Percentiles rank a stretch among this genome's conserved stretches.
Conservation (phyloP, 202 grass and related monocot genomes). For the Panicum virgatum region DNA sequence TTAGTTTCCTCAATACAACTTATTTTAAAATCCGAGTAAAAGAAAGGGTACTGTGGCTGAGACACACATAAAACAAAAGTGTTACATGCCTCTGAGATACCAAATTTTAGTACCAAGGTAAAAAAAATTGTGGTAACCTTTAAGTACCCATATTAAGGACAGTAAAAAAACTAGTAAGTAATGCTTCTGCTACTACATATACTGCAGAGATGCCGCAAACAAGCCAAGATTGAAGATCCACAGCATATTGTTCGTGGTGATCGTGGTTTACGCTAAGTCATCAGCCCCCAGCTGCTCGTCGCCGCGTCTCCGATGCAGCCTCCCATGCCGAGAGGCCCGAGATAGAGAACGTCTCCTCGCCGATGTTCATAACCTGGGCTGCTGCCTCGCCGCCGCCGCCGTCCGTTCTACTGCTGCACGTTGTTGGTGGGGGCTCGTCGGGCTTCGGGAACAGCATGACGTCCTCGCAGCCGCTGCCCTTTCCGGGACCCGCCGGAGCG, state of each 20-base stretch:
- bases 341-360: conserved; percentile 4
- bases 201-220: background rate
- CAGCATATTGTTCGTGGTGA: background rate
- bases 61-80: background rate
- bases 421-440: background rate
- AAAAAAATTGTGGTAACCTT: too few relatives aligned
- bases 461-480: background rate
- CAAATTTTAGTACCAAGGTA: background rate
- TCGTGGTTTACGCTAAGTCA: background rate
- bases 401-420: background rate
- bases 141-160: too few relatives aligned
- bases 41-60: background rate
- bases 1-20: too few relatives aligned
- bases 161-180: background rate
- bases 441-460: background rate
- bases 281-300: background rate
- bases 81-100: background rate
- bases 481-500: background rate
- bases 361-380: background rate
- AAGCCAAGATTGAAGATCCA: background rate
- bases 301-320: background rate
- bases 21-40: too few relatives aligned
- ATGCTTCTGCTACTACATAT: background rate
- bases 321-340: background rate
- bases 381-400: background rate